Evolutionary conservation across 108 stramenopile genomes (phyloP).

Genomic region (Fistulifera pelliculosa): DNA sequence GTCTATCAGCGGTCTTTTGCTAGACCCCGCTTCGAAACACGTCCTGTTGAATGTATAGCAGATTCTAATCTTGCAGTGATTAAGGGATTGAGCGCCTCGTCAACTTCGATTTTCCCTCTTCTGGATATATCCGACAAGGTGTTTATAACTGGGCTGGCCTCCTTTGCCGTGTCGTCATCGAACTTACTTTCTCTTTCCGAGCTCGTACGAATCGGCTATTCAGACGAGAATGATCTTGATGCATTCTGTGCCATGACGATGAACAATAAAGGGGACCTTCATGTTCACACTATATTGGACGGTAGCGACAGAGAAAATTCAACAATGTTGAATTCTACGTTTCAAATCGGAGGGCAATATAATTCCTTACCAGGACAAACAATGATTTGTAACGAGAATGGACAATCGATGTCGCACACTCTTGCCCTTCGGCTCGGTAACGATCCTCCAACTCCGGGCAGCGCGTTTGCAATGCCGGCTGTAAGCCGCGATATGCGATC

Average conservation of each 20-base stretch:
- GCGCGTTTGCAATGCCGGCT: too few species aligned
- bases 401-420: too few species aligned
- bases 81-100: conserved; percentile 33
- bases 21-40: conserved; percentile 42
- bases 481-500: too few species aligned
- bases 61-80: conserved; percentile 14
- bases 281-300: too few species aligned
- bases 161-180: conserved; percentile 14
- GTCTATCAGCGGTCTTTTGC: conserved; percentile 42
- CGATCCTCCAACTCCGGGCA: too few species aligned
- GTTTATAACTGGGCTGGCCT: conserved; percentile 48
- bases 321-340: too few species aligned
- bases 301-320: too few species aligned
- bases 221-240: conserved; percentile 12
- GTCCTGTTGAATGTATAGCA: conserved; percentile 43
- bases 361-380: too few species aligned
- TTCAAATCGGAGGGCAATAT: too few species aligned
- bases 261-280: background rate
- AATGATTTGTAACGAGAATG: too few species aligned
- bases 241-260: background rate
- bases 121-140: conserved; percentile 35
- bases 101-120: conserved; percentile 38
- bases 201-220: conserved; percentile 2
- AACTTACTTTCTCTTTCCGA: background rate
- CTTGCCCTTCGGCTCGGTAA: too few species aligned